Percentiles rank a stretch among this genome's conserved stretches.
Conservation (phyloP, 257 asterid species). For the Solanum arcanum region DNA sequence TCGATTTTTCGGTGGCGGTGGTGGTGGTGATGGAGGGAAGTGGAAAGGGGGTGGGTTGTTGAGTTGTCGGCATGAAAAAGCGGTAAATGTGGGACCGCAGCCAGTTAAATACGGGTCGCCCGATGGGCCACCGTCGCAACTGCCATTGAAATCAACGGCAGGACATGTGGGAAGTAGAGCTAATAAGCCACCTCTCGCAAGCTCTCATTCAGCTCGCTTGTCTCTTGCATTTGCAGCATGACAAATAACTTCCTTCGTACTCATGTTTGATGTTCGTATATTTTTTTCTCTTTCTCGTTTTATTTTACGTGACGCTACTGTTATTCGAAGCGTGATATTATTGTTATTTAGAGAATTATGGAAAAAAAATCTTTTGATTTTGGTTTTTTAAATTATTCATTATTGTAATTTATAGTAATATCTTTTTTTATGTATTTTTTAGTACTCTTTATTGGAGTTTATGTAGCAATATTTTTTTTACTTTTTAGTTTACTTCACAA, state of each 20-base stretch:
- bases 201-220: conserved; percentile 54
- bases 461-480: not conserved
- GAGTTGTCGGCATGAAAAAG: conserved; percentile 81
- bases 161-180: conserved; percentile 46
- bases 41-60: conserved; percentile 42
- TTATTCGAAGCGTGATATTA: not conserved
- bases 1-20: conserved; percentile 1
- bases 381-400: not conserved
- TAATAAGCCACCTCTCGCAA: conserved; percentile 33
- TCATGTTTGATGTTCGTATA: not conserved
- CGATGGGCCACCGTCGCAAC: not conserved
- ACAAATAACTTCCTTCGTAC: not conserved
- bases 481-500: fast-evolving
- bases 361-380: fast-evolving
- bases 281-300: not conserved
- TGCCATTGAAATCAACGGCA: conserved; percentile 11
- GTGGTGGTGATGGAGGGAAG: conserved; percentile 9
- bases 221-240: conserved; percentile 75
- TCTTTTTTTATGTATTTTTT: not conserved
- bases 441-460: not conserved
- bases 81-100: conserved; percentile 72
- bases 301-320: fast-evolving
- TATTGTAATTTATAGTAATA: no score
- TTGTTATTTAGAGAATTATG: fast-evolving
- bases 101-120: conserved; percentile 35